These are phyloP conservation scores for Agrostemma githago DNA, from an alignment of 148 eudicot genomes.

Conservation along the genomic window DNA sequence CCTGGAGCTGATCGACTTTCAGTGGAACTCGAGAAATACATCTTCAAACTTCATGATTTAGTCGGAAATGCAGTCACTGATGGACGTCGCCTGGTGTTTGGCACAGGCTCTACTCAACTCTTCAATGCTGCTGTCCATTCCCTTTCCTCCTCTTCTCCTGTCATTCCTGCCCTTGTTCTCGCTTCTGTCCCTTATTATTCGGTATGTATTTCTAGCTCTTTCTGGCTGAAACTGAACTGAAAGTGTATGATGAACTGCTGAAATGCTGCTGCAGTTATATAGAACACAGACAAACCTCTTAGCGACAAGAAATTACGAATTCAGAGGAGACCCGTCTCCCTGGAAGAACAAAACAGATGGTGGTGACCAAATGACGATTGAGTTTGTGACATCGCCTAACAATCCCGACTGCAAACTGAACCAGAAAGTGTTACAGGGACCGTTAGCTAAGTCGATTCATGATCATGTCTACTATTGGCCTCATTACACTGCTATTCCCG, in stretches of 20 bases:
- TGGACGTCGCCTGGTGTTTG: conserved; percentile 50
- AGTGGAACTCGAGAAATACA: conserved; percentile 36
- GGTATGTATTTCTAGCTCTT: conserved; percentile 21
- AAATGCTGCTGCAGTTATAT: conserved; percentile 32
- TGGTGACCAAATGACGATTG: conserved; percentile 21
- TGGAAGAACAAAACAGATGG: conserved; percentile 36
- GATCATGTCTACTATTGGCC: conserved; percentile 67
- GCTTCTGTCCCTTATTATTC: conserved; percentile 50
- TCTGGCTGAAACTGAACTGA: no score
- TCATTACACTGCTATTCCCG: conserved; percentile 45
- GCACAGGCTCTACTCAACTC: conserved; percentile 63
- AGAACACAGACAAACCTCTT: conserved; percentile 42
- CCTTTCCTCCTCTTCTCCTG: conserved; percentile 39
- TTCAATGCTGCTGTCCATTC: conserved; percentile 64
- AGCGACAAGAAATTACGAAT: conserved; percentile 33
- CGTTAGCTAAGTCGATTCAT: conserved; percentile 31
- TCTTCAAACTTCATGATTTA: conserved; percentile 40
- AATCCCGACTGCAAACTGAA: conserved; percentile 45
- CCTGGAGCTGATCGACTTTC: conserved; percentile 29
- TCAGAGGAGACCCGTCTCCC: conserved; percentile 44
- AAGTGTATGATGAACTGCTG: no score
- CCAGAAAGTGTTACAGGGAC: conserved; percentile 34
- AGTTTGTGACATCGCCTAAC: conserved; percentile 57
- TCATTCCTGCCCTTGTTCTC: conserved; percentile 39
- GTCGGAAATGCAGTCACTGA: conserved; percentile 53